A percentile compares a stretch with the other conserved stretches of the same genome.
Conservation (phyloP, 2,329 filamentous ascomycete genomes). For the Pseudocercospora macadamiae region DNA sequence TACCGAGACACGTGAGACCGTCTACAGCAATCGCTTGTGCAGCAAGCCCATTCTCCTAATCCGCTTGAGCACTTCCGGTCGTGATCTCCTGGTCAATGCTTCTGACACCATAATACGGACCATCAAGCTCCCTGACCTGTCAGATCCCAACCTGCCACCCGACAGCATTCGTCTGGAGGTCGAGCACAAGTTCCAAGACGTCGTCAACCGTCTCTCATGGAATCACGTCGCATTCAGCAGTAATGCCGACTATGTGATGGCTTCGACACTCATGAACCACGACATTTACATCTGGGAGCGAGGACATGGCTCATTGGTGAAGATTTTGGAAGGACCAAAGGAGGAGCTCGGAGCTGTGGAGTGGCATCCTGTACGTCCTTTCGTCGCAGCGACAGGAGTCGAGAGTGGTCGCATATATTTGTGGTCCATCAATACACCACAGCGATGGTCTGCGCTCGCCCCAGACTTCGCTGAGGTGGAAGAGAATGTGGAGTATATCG, state of each 20-base stretch:
- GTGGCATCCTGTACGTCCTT: constrained; percentile 88
- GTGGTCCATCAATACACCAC: constrained; percentile 93
- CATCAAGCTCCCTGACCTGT: constrained; percentile 79
- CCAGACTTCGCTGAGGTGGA: constrained; percentile 97
- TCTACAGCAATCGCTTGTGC: constrained; percentile 88
- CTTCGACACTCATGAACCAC: constrained; percentile 97
- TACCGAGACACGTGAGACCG: constrained; percentile 74
- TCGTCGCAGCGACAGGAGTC: constrained; percentile 87
- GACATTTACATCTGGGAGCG: constrained; percentile 99
- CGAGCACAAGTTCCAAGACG: constrained; percentile 97
- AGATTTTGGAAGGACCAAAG: constrained; percentile 94
- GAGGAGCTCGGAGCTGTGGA: constrained; percentile 96
- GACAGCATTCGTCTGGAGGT: constrained; percentile 87
- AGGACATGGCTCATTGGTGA: constrained; percentile 87
- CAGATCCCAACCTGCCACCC: constrained; percentile 67
- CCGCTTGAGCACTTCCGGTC: constrained; percentile 79
- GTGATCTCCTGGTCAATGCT: constrained; percentile 87
- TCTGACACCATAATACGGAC: constrained; percentile 95
- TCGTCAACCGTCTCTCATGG: constrained; percentile 93
- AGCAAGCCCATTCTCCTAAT: constrained; percentile 86
- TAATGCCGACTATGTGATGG: constrained; percentile 92
- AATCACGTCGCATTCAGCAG: constrained; percentile 96
- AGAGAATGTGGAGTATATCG: constrained; percentile 96
- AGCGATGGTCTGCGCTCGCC: constrained; percentile 95
- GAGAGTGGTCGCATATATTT: constrained; percentile 93